Evolutionary conservation across 768 basidiomycete genomes (phyloP), one percentile per base, ranked within the genome.

Genomic region (Epithele typhae): DNA sequence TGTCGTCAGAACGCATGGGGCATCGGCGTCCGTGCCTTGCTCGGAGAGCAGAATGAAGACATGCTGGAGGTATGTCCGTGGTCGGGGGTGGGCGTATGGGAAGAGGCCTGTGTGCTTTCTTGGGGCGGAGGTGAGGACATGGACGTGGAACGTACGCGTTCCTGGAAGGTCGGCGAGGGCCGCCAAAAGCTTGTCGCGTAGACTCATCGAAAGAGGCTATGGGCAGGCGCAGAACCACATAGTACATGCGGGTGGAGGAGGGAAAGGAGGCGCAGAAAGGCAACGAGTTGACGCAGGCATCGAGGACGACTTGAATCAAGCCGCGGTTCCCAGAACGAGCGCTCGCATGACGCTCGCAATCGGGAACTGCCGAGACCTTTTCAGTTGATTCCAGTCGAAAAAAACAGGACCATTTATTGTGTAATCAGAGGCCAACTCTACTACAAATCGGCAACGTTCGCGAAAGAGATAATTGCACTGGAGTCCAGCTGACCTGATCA

Each of bases 11-110:
- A 89, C 71, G 19, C 77, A 75, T 4, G 76, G 73, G 0, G 74
- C 59, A 43, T 74, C 76, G 15, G 68, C 67, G 14, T 62, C 61
- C 2, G 71, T 7, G 27, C 27, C 35, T 56, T 84, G 77, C 55
- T 91, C 81, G 0, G 85, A 81, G 44, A 92, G 71, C 19, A 92
- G 73, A 38, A 93, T 64, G 53, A 94, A 75, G 24, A 92, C 69
- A 51, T 94, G 84, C 55, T 92, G 86, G 25, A 88, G 65, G 55
- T 78, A 84, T 9, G 80, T 72, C 60, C 76, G 78, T 9, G 83
- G 82, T 5, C 79, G 74, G 10, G 81, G 82, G 36, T 61, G 65
- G 9, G 89, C 82, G 59, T 88, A 92, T 0, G 83, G 90, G 63
- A 81, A 97, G 15, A 96, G 65, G 0, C 74, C 71, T 2, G 74